Evolutionary conservation across 495 filamentous ascomycete species (phyloP).

Genomic region (Cairneyella variabilis): DNA sequence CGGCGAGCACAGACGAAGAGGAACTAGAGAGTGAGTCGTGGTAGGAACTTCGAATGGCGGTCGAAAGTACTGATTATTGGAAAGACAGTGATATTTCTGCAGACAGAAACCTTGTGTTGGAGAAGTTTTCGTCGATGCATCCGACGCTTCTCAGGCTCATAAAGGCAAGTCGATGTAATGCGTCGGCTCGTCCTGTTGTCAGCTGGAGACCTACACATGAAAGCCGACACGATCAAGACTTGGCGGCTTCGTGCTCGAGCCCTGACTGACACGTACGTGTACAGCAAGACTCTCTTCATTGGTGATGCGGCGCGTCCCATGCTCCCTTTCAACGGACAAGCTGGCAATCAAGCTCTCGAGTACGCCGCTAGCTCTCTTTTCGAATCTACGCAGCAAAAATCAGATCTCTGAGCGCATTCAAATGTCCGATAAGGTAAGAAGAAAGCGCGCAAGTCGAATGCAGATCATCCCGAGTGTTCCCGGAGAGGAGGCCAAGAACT

Average conservation of each 20-base stretch:
- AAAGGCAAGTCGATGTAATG: not conserved
- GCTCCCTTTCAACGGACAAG: not conserved
- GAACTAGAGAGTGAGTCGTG: not conserved
- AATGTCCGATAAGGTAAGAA: not conserved
- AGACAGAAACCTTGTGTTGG: not conserved
- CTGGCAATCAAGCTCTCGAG: not conserved
- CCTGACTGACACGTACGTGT: conserved; percentile 44
- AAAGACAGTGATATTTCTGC: not conserved
- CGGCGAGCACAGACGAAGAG: not conserved
- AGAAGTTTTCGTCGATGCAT: not conserved
- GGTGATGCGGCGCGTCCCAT: conserved; percentile 63
- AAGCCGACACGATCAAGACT: conserved; percentile 40
- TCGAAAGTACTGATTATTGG: too few species aligned
- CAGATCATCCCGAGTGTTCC: not conserved
- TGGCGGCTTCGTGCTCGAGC: conserved; percentile 58
- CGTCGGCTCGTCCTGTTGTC: too few species aligned
- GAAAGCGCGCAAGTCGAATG: not conserved
- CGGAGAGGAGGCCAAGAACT: not conserved
- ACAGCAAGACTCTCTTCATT: conserved; percentile 43
- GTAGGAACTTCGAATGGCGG: too few species aligned
- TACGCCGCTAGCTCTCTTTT: not conserved
- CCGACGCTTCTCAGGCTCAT: not conserved
- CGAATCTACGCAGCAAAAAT: not conserved
- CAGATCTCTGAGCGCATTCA: not conserved
- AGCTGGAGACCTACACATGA: not conserved